Evolutionary conservation across 139 green algal species (phyloP).

Genomic region (Picochlorum sp.): DNA sequence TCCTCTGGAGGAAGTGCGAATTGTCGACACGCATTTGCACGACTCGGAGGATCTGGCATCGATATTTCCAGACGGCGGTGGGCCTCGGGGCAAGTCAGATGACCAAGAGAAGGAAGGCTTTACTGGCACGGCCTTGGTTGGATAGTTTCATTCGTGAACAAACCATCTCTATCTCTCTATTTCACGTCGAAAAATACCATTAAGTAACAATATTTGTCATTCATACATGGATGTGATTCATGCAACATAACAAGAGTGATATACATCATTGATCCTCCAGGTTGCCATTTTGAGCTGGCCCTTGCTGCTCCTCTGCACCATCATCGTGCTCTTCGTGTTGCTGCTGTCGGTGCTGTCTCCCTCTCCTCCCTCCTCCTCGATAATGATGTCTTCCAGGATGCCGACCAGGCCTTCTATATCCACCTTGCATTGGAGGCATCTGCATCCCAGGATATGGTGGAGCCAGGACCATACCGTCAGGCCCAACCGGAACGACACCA

Average conservation of each 20-base stretch:
- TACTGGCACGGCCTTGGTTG: slow-evolving; percentile 29
- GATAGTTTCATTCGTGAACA: not conserved
- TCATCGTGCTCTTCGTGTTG: not conserved
- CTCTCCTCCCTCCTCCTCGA: not conserved
- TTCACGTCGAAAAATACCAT: not conserved
- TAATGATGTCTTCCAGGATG: not conserved
- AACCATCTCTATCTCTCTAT: too few species aligned
- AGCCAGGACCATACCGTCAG: too few species aligned
- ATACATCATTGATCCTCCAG: not conserved
- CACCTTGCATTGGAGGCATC: too few species aligned
- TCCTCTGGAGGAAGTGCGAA: slow-evolving; percentile 37
- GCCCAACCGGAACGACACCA: too few species aligned
- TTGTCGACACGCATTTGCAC: slow-evolving; percentile 26
- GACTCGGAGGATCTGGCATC: slow-evolving; percentile 17
- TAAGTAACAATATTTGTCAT: not conserved
- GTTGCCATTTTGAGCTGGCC: not conserved
- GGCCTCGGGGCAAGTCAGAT: not conserved
- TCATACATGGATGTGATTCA: not conserved
- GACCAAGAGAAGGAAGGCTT: slow-evolving; percentile 15
- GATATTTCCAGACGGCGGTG: not conserved
- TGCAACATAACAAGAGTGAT: too few species aligned
- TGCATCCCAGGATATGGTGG: not conserved
- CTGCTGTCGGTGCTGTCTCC: not conserved
- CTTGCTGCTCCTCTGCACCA: not conserved
- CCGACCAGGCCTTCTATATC: not conserved